Evolutionary conservation across 768 basidiomycete species (phyloP), one percentile per base, ranked within the genome.

Genomic region (Tylopilus intermedius): DNA sequence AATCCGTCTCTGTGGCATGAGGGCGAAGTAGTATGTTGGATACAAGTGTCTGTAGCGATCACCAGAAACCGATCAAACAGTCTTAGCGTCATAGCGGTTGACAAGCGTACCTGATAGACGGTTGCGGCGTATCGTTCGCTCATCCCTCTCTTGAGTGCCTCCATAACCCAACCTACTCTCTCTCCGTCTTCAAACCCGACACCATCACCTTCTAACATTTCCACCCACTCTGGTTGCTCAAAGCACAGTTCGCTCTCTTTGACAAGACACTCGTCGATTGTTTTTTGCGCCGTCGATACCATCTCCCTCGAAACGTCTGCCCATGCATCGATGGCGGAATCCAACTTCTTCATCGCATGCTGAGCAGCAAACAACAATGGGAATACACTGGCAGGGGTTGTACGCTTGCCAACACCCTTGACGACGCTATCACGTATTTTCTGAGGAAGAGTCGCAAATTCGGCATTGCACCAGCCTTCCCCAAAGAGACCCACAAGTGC

Each of bases 401-500:
- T 85, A 6, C 82, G 75, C 52, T 84, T 86, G 15, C 76, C 76
- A 0, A 96, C 74, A 4, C 88, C 88, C 53, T 83, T 83, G n/a
- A 94, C 70, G 8, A 94, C 71, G 13, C 72, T 73, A 22, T 88
- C 83, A 37, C 87, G 79, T 18, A 82, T 75, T 57, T 84, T 84
- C 51, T 76, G 77, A 3, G 83, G 76, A 2, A 95, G 74, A 0
- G 71, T 68, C 0, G 88, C 88, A 60, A 97, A 89, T 50, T 96
- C 93, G 35, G 79, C 67, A 0, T 81, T 86, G 67, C 83, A 86
- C 94, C 94, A 96, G 2, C 88, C 87, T 57, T 91, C 88, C 5
- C 91, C 92, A 62, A 90, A 97, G 29, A 90, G 76, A 0, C 85
- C 84, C 0, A 94, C 84, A 7, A 97, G 74, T 11, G 87, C 90